These are phyloP conservation scores for Cornus florida DNA, from an alignment of 148 eudicot species.

Conservation along the genomic window DNA sequence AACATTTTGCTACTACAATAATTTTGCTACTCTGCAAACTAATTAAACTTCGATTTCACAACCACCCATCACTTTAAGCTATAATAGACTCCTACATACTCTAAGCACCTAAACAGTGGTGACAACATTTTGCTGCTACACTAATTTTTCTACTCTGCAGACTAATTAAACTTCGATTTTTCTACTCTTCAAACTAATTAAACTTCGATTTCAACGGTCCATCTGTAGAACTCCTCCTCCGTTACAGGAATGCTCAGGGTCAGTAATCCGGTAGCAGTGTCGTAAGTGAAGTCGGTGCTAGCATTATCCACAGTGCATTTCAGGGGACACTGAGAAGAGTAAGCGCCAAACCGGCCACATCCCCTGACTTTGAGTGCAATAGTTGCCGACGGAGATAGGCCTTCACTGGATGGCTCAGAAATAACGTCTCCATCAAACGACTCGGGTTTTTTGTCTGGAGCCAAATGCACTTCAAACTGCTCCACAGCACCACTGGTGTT, in stretches of 20 bases:
- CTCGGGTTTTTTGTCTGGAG: constrained; percentile 28
- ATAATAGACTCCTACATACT: neutral
- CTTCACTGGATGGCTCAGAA: constrained; percentile 28
- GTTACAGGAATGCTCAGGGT: constrained; percentile 62
- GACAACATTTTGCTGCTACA: neutral
- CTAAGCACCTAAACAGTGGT: neutral
- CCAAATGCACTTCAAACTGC: constrained; percentile 35
- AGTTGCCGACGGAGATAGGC: constrained; percentile 38
- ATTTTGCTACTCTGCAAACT: too few relatives aligned
- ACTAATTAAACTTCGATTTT: constrained; percentile 25
- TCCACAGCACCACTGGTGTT: constrained; percentile 79
- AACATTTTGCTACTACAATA: neutral
- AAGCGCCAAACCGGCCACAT: constrained; percentile 75
- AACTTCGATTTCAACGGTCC: constrained; percentile 65
- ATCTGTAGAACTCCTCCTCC: constrained; percentile 67
- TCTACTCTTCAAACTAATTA: constrained; percentile 21
- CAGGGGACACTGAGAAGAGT: constrained; percentile 62
- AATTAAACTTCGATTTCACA: neutral
- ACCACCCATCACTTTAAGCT: neutral
- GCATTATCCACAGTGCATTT: constrained; percentile 47
- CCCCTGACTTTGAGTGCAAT: constrained; percentile 69
- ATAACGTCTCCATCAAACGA: constrained; percentile 30
- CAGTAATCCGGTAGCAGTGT: constrained; percentile 45
- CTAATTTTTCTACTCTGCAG: neutral
- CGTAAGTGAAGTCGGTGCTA: constrained; percentile 48